phyloP scores from a whole-genome alignment of 2,329 filamentous ascomycete species.

The Penicillium vulpinum region DNA sequence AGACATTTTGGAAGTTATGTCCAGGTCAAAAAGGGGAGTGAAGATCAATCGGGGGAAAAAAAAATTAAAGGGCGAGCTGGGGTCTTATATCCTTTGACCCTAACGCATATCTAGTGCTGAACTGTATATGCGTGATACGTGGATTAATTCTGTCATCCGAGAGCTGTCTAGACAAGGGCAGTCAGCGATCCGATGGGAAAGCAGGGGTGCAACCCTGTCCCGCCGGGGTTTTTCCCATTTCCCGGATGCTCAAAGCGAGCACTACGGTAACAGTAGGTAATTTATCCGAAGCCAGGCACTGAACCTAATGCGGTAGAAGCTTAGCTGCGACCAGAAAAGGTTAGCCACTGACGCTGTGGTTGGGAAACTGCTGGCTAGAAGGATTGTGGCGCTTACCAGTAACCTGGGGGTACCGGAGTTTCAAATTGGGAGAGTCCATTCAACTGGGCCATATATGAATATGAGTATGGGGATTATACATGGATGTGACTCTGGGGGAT shows the following conservation, averaged over 20 bases:
- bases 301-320: background rate
- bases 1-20: conserved; percentile 1
- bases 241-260: background rate
- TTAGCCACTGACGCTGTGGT: background rate
- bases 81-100: background rate
- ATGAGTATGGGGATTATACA: background rate
- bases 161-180: background rate
- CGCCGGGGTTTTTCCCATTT: conserved; percentile 1
- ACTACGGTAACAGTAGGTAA: background rate
- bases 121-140: conserved; percentile 3
- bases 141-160: background rate
- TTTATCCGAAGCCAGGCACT: background rate
- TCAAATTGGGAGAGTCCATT: too few relatives aligned
- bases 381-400: conserved; percentile 1
- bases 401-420: background rate
- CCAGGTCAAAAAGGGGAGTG: background rate
- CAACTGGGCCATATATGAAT: background rate
- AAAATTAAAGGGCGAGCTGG: background rate
- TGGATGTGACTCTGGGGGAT: background rate
- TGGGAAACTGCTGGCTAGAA: background rate
- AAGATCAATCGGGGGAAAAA: background rate
- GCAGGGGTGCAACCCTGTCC: background rate
- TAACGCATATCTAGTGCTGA: background rate
- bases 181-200: background rate
- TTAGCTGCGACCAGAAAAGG: background rate